A percentile compares a stretch with the other conserved stretches of the same genome.
Evolutionary conservation across 345 rosid species (phyloP).

Genomic region (Viola odorata): DNA sequence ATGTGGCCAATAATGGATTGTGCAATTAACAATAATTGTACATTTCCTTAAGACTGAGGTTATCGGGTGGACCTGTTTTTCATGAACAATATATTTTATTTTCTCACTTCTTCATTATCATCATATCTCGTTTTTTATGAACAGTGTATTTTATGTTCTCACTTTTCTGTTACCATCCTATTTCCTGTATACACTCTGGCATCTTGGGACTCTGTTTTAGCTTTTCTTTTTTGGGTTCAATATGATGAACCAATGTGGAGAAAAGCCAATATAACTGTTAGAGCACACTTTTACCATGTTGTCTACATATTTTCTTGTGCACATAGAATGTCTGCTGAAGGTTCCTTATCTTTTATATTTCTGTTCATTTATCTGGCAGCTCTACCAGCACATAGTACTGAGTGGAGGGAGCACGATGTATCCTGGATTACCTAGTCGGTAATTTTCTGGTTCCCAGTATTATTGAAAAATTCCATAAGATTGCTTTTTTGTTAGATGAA

Average conservation of each 20-base stretch:
- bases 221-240: neutral
- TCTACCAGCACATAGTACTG: constrained; percentile 93
- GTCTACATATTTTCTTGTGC: neutral
- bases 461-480: neutral
- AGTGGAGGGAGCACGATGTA: constrained; percentile 99
- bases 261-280: neutral
- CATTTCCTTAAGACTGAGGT: too few relatives aligned
- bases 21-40: too few relatives aligned
- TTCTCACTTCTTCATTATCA: too few relatives aligned
- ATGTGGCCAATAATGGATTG: too few relatives aligned
- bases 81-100: too few relatives aligned
- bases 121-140: too few relatives aligned
- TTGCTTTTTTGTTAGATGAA: neutral
- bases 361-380: constrained; percentile 41
- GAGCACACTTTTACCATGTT: neutral
- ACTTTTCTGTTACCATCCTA: too few relatives aligned
- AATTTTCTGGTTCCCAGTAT: constrained; percentile 6
- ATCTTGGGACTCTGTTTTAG: neutral
- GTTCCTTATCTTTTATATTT: constrained; percentile 7
- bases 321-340: neutral
- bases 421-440: constrained; percentile 99
- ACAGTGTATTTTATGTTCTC: too few relatives aligned
- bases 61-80: too few relatives aligned
- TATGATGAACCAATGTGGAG: neutral
- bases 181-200: neutral